Percentiles rank a stretch among this genome's conserved stretches.
phyloP scores from a whole-genome alignment of 2,329 filamentous ascomycete species.

The Teratosphaeria gauchensis region DNA sequence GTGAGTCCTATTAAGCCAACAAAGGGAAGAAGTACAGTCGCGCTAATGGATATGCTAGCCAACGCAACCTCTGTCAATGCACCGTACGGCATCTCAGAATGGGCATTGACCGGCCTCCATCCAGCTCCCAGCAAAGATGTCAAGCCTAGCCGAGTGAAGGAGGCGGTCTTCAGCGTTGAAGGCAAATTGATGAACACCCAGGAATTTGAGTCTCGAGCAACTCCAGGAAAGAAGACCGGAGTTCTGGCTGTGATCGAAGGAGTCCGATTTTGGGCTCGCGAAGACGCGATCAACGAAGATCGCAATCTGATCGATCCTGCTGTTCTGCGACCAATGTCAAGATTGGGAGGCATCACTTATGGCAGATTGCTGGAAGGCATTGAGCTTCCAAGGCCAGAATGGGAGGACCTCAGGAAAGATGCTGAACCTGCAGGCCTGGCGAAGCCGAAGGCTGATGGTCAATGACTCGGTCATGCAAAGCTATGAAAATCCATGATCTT shows the following conservation, averaged over 20 bases:
- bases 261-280: slow-evolving; percentile 76
- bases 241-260: slow-evolving; percentile 73
- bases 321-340: slow-evolving; percentile 64
- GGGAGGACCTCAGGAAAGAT: slow-evolving; percentile 41
- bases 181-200: slow-evolving; percentile 62
- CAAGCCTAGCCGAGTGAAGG: slow-evolving; percentile 61
- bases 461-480: slow-evolving; percentile 18
- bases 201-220: slow-evolving; percentile 67
- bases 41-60: slow-evolving; percentile 45
- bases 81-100: slow-evolving; percentile 68
- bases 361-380: slow-evolving; percentile 58
- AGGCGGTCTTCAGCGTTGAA: slow-evolving; percentile 77
- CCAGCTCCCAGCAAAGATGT: slow-evolving; percentile 58
- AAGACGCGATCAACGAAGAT: slow-evolving; percentile 77
- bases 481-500: not conserved
- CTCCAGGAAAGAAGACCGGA: slow-evolving; percentile 63
- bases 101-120: slow-evolving; percentile 67
- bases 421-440: slow-evolving; percentile 45
- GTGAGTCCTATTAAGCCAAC: not conserved
- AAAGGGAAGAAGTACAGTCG: not conserved
- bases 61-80: slow-evolving; percentile 73
- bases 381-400: slow-evolving; percentile 57
- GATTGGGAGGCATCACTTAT: slow-evolving; percentile 82
- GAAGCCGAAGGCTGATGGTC: slow-evolving; percentile 35
- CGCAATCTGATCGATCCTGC: slow-evolving; percentile 62